Evolutionary conservation across 805 yeast species (phyloP).

Genomic region (Saccharomycopsis capsularis): DNA sequence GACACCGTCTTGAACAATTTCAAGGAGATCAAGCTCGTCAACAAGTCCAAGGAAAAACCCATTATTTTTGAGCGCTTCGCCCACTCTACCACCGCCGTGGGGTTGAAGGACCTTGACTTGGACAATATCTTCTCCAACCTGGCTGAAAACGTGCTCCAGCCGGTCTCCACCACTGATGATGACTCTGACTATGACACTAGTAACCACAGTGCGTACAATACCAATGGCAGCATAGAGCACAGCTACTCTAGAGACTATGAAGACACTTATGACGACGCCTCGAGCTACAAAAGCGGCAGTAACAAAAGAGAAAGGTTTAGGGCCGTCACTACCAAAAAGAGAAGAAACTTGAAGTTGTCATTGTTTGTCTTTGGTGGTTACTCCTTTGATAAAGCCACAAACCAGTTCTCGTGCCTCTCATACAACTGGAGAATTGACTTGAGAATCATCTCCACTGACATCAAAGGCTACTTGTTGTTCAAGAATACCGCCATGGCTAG

Average conservation of each 20-base stretch:
- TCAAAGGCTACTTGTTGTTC: conserved; percentile 8
- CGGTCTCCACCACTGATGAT: neutral
- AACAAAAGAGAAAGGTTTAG: neutral
- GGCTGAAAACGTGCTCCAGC: neutral
- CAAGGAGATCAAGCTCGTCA: conserved; percentile 24
- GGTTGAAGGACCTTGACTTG: neutral
- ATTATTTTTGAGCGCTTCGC: conserved; percentile 17
- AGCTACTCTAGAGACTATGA: neutral
- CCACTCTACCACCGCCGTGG: conserved; percentile 7
- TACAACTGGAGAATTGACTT: conserved; percentile 15
- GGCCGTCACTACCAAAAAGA: neutral
- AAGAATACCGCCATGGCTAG: conserved; percentile 5
- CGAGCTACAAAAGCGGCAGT: too few relatives aligned
- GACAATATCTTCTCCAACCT: neutral
- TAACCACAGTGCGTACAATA: neutral
- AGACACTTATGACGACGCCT: neutral
- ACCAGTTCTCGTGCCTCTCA: neutral
- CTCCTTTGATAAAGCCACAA: neutral
- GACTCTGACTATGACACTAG: neutral
- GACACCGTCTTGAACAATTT: conserved; percentile 45
- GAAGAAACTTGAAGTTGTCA: neutral
- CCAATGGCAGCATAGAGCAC: neutral
- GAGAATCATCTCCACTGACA: conserved; percentile 1
- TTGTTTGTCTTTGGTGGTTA: conserved; percentile 18
- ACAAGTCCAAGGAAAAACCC: neutral